Conservation (phyloP, 148 eudicot genomes). For the Rhododendron ferrugineum region DNA sequence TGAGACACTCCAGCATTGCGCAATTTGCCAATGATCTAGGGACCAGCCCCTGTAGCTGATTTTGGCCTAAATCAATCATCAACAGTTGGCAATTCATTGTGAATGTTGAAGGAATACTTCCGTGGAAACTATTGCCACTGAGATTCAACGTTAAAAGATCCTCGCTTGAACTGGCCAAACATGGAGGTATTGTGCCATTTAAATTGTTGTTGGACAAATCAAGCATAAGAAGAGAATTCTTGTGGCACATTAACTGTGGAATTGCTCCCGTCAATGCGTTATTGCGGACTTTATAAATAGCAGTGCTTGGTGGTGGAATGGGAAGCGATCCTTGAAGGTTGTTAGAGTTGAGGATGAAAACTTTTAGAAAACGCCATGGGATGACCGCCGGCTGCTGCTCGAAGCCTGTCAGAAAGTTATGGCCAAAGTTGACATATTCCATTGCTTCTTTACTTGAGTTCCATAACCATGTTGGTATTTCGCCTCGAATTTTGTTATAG, state of each 20-base stretch:
- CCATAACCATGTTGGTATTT: conserved; percentile 21
- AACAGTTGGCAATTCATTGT: not conserved
- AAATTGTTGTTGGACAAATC: not conserved
- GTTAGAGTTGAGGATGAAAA: not conserved
- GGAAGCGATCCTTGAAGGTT: conserved; percentile 24
- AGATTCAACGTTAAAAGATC: not conserved
- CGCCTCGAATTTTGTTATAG: not conserved
- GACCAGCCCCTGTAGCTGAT: not conserved
- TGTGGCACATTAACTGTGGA: not conserved
- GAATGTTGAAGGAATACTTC: not conserved
- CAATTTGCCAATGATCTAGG: not conserved
- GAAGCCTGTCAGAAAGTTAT: conserved; percentile 18
- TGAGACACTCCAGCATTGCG: not conserved
- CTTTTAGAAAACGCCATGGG: conserved; percentile 9
- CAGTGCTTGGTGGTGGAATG: conserved; percentile 10
- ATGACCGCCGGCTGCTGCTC: not conserved
- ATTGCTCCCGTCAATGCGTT: not conserved
- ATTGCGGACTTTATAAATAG: not conserved
- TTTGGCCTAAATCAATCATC: not conserved
- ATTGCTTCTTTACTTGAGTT: conserved; percentile 15
- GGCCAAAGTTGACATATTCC: not conserved
- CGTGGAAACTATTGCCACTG: not conserved
- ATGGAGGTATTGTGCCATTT: not conserved
- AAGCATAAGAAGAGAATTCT: not conserved
- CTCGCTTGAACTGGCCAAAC: not conserved